These are phyloP conservation scores for Ceratobasidium theobromae DNA, from an alignment of 1,284 basidiomycete species.

Conservation along the genomic window DNA sequence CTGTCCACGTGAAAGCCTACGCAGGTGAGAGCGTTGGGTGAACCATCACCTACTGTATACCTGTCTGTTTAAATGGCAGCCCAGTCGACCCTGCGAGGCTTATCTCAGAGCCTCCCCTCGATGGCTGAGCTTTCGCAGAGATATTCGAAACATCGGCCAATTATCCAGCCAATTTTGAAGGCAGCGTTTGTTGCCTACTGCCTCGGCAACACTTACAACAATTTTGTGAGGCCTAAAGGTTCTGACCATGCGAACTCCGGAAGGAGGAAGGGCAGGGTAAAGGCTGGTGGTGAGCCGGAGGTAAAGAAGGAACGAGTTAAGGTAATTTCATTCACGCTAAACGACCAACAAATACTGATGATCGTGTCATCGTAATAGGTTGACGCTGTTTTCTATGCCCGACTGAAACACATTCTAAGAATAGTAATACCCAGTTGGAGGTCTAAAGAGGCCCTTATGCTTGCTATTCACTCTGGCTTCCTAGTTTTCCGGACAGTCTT, in stretches of 20 bases:
- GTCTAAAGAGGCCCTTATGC: conserved; percentile 83
- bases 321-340: conserved; percentile 6
- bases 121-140: conserved; percentile 46
- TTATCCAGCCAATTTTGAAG: conserved; percentile 68
- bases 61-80: conserved; percentile 8
- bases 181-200: conserved; percentile 64
- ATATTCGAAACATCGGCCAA: conserved; percentile 65
- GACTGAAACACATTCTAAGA: conserved; percentile 73
- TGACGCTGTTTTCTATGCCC: conserved; percentile 86
- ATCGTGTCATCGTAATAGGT: conserved; percentile 52
- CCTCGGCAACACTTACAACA: conserved; percentile 45
- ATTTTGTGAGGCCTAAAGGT: conserved; percentile 54
- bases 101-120: conserved; percentile 6
- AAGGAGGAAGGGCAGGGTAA: conserved; percentile 48
- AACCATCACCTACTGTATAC: conserved; percentile 14
- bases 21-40: conserved; percentile 1
- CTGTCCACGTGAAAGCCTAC: conserved; percentile 16
- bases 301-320: conserved; percentile 62
- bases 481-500: conserved; percentile 88
- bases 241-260: conserved; percentile 47
- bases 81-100: conserved; percentile 18
- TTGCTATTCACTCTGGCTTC: conserved; percentile 85
- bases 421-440: conserved; percentile 88
- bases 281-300: conserved; percentile 49
- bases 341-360: conserved; percentile 26